These are phyloP conservation scores for Clausena lansium DNA, from an alignment of 345 rosid species.

Conservation along the genomic window DNA sequence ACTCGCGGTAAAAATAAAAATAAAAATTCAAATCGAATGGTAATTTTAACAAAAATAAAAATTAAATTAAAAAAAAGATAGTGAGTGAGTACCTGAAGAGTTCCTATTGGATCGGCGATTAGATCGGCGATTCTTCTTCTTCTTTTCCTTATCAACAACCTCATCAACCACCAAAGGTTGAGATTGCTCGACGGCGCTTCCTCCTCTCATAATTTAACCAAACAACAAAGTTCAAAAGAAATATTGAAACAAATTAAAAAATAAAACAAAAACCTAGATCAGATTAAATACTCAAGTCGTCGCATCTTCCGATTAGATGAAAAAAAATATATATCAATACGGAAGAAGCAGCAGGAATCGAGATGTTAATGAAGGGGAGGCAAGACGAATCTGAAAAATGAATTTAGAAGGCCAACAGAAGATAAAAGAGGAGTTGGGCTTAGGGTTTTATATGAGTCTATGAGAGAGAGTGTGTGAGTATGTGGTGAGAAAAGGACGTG, in stretches of 20 bases:
- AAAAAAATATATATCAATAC: constrained; percentile 32
- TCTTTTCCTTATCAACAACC: constrained; percentile 63
- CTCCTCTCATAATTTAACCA: constrained; percentile 23
- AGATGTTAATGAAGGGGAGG: background rate
- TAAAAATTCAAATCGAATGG: background rate
- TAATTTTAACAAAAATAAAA: too few species aligned
- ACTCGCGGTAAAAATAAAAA: background rate
- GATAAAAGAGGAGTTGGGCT: constrained; percentile 13
- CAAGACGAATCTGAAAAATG: background rate
- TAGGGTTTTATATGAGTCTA: constrained; percentile 26
- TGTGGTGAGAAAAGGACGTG: constrained; percentile 20
- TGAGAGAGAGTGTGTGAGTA: constrained; percentile 11
- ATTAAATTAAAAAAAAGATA: background rate
- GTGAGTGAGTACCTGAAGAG: constrained; percentile 18
- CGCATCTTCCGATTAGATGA: constrained; percentile 50
- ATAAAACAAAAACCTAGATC: constrained; percentile 22
- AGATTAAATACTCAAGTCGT: constrained; percentile 14
- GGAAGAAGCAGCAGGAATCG: constrained; percentile 39
- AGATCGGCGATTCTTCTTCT: constrained; percentile 63
- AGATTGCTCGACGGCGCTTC: constrained; percentile 32
- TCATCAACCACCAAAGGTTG: constrained; percentile 39
- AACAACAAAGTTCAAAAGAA: background rate
- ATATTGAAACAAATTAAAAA: background rate
- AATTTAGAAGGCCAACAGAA: background rate
- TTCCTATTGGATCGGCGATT: constrained; percentile 64